Evolutionary conservation across 164 flowering plant species (phyloP).

Genomic region (Vitis labrusca): DNA sequence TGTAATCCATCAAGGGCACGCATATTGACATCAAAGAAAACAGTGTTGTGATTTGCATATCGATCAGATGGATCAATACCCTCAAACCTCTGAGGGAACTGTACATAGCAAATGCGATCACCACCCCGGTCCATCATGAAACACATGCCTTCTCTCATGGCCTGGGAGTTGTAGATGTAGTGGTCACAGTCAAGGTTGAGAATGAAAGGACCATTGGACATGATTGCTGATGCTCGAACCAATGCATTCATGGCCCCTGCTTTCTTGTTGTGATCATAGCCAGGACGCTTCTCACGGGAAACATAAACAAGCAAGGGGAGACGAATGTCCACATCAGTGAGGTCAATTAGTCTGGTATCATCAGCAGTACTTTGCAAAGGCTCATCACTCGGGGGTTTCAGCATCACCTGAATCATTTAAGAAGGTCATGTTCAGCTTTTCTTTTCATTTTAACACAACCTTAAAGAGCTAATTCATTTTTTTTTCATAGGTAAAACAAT

Average conservation of each 20-base stretch:
- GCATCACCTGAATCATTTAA: conserved; percentile 55
- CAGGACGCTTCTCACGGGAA: conserved; percentile 78
- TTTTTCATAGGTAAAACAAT: too few relatives aligned
- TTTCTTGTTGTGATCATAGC: conserved; percentile 81
- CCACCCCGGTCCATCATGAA: conserved; percentile 90
- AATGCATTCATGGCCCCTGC: conserved; percentile 85
- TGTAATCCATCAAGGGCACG: conserved; percentile 76
- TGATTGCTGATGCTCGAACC: conserved; percentile 74
- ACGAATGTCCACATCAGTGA: conserved; percentile 63
- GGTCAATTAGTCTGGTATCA: conserved; percentile 39
- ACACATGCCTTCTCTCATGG: conserved; percentile 80
- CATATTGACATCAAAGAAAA: conserved; percentile 80
- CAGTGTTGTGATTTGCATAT: conserved; percentile 76
- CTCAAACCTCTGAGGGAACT: conserved; percentile 80
- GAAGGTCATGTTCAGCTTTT: neutral
- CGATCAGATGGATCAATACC: conserved; percentile 83
- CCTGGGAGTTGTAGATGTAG: conserved; percentile 72
- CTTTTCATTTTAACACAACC: too few relatives aligned
- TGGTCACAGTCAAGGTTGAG: conserved; percentile 84
- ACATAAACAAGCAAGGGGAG: conserved; percentile 80
- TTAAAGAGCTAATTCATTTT: too few relatives aligned
- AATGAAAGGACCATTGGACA: conserved; percentile 80
- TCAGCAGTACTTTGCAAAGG: conserved; percentile 47
- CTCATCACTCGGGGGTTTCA: conserved; percentile 80
- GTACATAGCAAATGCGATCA: conserved; percentile 70